Base-by-base conservation (phyloP, 2,329 filamentous ascomycete species). In the Exophiala aquamarina region DNA sequence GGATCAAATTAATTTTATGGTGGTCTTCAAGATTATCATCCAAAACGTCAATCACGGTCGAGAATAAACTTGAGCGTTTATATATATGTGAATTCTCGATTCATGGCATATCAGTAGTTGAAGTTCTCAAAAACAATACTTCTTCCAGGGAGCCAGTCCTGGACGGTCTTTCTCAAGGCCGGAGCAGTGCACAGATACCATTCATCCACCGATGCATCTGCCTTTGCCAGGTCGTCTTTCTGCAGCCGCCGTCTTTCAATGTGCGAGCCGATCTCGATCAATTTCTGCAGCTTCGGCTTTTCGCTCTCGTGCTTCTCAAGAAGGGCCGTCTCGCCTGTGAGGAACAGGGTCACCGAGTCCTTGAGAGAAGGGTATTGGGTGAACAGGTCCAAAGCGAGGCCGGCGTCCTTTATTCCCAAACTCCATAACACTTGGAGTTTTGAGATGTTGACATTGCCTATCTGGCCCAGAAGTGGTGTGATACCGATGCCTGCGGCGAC, bases 401-500 rank as follows among this genome's bases (percentile, higher is more conserved):
- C 71, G 1, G 87, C 45, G 65, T 94, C 89, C 2, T 72, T 74
- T 0, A 66, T 64, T 5, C 76, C 71, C 3, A 91, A 57, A 2
- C 80, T 83, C 89, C 89, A 94, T 1, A 89, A 70, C 3, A 93
- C 62, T 19, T 59, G 68, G 29, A 93, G 62, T 3, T 64, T 61
- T 1, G 63, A 57, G 4, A 69, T 53, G 48, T 72, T 64, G 1
- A 89, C 61, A 4, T 76, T 66, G 0, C 68, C 70, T n/a, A 82
- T 74, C 57, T 89, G 86, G 0, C 83, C 81, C n/a, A 94, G 70
- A 3, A 93, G 58, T 2, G 89, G 89, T 20, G 89, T 95, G 51
- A 94, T 88, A 0, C 89, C 89, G 5, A 95, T 86, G 3, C 89
- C 89, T 0, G 81, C 87, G 4, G 87, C 87, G 3, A 94, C 66